A percentile compares a stretch with the other conserved stretches of the same genome.
Conservation (phyloP, 192 early-diverging fungal genomes). For the Coemansia sp. region DNA sequence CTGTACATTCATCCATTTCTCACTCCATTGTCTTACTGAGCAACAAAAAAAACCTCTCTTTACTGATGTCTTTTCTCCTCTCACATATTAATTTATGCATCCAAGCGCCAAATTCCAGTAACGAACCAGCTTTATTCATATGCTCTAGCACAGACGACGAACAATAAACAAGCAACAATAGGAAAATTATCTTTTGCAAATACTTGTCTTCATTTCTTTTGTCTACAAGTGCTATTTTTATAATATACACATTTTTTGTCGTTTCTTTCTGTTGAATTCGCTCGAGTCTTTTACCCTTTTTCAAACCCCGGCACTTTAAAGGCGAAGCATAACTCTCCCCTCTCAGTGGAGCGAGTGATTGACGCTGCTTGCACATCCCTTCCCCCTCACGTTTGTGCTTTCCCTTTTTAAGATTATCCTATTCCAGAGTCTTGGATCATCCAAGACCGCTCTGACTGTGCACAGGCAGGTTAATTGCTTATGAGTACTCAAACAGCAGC, state of each 20-base stretch:
- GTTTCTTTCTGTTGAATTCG: not conserved
- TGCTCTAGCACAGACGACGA: not conserved
- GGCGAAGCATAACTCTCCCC: not conserved
- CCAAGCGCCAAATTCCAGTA: not conserved
- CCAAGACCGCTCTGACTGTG: not conserved
- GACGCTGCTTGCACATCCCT: not conserved
- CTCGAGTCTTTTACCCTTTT: not conserved
- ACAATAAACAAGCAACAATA: not conserved
- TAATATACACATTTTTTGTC: not conserved
- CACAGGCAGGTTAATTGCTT: not conserved
- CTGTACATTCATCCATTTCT: not conserved
- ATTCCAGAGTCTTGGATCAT: not conserved
- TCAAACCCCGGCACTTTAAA: not conserved
- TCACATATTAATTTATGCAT: conserved; percentile 4
- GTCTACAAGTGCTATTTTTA: not conserved
- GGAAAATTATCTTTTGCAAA: not conserved
- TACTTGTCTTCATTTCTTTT: not conserved
- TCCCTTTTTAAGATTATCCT: not conserved
- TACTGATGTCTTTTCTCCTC: not conserved
- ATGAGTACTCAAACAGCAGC: conserved; percentile 4
- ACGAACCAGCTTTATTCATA: not conserved
- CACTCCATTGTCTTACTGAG: not conserved
- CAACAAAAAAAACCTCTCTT: too few relatives aligned
- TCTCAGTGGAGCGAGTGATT: not conserved
- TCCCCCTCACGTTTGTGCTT: not conserved